phyloP scores from a whole-genome alignment of 2,329 filamentous ascomycete species.

The Phialocephala subalpina region DNA sequence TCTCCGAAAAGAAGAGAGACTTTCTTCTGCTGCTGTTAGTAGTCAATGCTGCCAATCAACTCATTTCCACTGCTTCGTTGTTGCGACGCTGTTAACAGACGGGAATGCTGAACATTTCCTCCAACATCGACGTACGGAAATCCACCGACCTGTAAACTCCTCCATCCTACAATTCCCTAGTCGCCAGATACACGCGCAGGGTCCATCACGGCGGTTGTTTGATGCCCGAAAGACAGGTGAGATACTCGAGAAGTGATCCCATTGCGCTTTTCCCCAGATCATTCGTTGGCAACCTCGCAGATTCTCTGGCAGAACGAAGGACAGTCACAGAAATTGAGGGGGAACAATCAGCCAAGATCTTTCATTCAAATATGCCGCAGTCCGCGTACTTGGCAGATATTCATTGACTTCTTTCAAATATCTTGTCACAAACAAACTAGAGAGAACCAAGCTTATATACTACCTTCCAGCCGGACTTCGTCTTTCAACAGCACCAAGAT shows the following conservation, averaged over 20 bases:
- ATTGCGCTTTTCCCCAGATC: slow-evolving; percentile 1
- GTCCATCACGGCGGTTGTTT: slow-evolving; percentile 24
- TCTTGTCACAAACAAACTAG: slow-evolving; percentile 17
- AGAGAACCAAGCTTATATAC: slow-evolving; percentile 37
- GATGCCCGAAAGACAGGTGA: slow-evolving; percentile 25
- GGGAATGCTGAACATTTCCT: slow-evolving; percentile 9
- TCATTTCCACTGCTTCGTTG: background rate
- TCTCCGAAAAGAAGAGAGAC: slow-evolving; percentile 5
- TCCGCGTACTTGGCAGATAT: slow-evolving; percentile 25
- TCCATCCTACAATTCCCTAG: slow-evolving; percentile 10
- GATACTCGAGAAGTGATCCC: slow-evolving; percentile 11
- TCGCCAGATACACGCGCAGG: slow-evolving; percentile 17
- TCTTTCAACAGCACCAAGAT: slow-evolving; percentile 16
- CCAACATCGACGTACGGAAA: slow-evolving; percentile 7
- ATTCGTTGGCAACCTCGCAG: slow-evolving; percentile 10
- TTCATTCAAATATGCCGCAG: slow-evolving; percentile 21
- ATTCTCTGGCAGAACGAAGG: slow-evolving; percentile 4
- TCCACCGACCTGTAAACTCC: slow-evolving; percentile 18
- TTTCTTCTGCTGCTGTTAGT: slow-evolving; percentile 1
- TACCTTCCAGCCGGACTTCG: slow-evolving; percentile 8
- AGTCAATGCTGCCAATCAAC: slow-evolving; percentile 7
- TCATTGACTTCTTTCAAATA: background rate
- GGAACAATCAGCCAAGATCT: slow-evolving; percentile 27
- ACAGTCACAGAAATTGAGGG: background rate
- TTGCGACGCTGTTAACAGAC: background rate